Percentiles rank a stretch among this genome's conserved stretches.
Conservation (phyloP, 208 protist genomes). For the Crithidia brevicula region DNA sequence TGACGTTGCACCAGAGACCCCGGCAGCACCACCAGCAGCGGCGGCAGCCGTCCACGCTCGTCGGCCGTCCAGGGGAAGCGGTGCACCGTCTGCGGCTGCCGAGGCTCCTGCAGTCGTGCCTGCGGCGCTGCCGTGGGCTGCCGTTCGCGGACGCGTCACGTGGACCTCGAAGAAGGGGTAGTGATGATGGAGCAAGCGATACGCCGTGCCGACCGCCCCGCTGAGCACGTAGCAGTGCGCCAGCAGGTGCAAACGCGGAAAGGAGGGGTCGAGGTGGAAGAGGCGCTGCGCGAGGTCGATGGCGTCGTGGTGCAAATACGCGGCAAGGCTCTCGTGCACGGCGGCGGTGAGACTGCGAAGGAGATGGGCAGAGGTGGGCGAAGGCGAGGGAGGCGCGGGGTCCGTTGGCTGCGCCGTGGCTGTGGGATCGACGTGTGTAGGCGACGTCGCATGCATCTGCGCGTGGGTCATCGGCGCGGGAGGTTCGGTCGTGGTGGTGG, state of each 20-base stretch:
- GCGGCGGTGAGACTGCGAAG: conserved; percentile 25
- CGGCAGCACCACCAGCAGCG: not conserved
- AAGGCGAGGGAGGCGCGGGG: too few species aligned
- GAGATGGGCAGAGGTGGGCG: conserved; percentile 16
- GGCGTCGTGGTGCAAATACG: conserved; percentile 81
- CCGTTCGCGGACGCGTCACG: conserved; percentile 30
- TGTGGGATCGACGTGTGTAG: not conserved
- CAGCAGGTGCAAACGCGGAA: conserved; percentile 67
- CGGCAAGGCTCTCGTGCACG: conserved; percentile 64
- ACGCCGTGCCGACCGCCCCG: conserved; percentile 57
- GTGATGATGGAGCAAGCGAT: conserved; percentile 62
- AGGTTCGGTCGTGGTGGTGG: too few species aligned
- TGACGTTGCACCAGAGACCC: not conserved
- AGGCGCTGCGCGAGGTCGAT: conserved; percentile 92
- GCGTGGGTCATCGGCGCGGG: too few species aligned
- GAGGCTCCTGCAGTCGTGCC: too few species aligned
- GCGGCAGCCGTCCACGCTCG: conserved; percentile 21
- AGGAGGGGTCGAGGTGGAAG: conserved; percentile 52
- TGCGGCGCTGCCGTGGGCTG: not conserved
- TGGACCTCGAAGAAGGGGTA: conserved; percentile 62
- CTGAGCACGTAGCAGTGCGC: conserved; percentile 72
- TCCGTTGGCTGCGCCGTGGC: too few species aligned
- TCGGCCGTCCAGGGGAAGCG: conserved; percentile 24
- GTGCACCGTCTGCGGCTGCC: not conserved
- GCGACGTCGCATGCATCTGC: not conserved